phyloP scores from a whole-genome alignment of 139 green algal species.

The Parachlorella kessleri region DNA sequence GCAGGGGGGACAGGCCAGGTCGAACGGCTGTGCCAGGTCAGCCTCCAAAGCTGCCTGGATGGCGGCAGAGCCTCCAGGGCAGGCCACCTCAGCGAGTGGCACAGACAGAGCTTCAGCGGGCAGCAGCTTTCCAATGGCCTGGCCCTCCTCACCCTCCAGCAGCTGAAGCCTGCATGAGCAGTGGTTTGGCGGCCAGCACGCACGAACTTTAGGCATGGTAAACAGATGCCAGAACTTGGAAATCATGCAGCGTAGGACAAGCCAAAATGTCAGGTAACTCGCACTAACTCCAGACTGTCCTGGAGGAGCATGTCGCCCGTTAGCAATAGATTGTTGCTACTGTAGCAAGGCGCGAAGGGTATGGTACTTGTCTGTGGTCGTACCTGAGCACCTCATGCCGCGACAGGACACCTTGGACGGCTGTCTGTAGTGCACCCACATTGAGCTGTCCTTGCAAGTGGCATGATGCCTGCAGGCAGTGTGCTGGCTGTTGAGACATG shows the following conservation, averaged over 20 bases:
- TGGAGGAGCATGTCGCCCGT: no score
- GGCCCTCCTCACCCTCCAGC: not conserved
- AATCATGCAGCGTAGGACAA: no score
- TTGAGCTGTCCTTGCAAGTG: not conserved
- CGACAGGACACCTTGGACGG: not conserved
- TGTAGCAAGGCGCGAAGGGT: no score
- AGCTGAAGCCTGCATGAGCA: no score
- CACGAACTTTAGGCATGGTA: no score
- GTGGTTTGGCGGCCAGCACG: no score
- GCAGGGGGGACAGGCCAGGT: not conserved
- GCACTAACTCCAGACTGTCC: no score
- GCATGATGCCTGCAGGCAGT: not conserved
- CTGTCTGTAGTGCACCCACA: not conserved
- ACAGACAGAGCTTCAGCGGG: not conserved
- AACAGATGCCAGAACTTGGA: no score
- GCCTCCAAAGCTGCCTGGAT: not conserved
- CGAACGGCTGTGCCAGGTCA: not conserved
- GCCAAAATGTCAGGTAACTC: no score
- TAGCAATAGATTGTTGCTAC: no score
- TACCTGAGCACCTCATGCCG: constrained; percentile 1
- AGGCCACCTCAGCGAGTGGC: not conserved
- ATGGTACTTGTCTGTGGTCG: not conserved
- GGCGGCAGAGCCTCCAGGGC: no score
- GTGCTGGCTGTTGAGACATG: not conserved
- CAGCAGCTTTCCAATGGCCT: not conserved